phyloP scores from a whole-genome alignment of 2,329 filamentous ascomycete species.

The Penicillium polonicum region DNA sequence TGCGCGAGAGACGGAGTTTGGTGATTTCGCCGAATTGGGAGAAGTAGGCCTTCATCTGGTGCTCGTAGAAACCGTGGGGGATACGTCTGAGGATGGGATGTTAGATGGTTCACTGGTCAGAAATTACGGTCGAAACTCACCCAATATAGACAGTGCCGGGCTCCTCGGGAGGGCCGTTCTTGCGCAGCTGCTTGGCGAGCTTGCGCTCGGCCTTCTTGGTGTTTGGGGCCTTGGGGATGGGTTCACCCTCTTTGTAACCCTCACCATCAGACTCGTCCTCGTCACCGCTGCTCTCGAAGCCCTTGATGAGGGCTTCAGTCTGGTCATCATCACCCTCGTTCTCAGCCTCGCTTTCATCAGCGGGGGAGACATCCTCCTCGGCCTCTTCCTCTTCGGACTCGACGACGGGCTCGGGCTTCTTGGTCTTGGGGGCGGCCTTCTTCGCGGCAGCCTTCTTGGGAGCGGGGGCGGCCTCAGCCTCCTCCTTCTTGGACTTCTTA shows the following conservation, averaged over 20 bases:
- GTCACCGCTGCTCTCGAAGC: constrained; percentile 56
- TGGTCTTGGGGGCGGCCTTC: constrained; percentile 42
- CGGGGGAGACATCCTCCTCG: constrained; percentile 21
- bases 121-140: constrained; percentile 35
- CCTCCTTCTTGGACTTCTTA: constrained; percentile 45
- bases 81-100: constrained; percentile 57
- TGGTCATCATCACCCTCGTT: constrained; percentile 50
- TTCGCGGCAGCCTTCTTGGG: constrained; percentile 17
- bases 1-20: constrained; percentile 79
- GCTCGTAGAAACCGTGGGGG: constrained; percentile 95
- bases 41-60: constrained; percentile 92
- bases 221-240: constrained; percentile 45
- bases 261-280: constrained; percentile 51
- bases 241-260: constrained; percentile 46
- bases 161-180: constrained; percentile 44
- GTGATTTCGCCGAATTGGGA: constrained; percentile 84
- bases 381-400: constrained; percentile 37
- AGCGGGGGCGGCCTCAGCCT: constrained; percentile 31
- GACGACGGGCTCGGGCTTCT: constrained; percentile 31
- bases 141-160: constrained; percentile 86
- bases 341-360: constrained; percentile 26
- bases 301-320: constrained; percentile 54
- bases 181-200: constrained; percentile 52
- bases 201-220: constrained; percentile 51
- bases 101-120: constrained; percentile 15